Conservation (phyloP, 768 basidiomycete species). For the Mycena pura region DNA sequence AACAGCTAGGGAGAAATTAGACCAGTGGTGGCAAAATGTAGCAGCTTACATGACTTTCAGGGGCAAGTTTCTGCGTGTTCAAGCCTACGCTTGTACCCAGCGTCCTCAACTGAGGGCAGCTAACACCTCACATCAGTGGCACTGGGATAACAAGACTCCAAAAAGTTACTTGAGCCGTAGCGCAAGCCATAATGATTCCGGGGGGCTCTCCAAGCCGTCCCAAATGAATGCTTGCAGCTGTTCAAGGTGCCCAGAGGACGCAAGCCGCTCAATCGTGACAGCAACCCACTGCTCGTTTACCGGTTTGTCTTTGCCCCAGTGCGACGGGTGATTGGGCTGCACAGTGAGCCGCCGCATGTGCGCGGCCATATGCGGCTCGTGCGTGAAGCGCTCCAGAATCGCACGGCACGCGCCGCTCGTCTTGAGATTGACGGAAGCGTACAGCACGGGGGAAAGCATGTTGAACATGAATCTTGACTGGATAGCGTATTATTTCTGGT, state of each 20-base stretch:
- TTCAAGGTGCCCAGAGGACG: constrained; percentile 9
- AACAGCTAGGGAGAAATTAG: constrained; percentile 17
- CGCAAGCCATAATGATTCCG: constrained; percentile 25
- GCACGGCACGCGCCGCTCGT: constrained; percentile 13
- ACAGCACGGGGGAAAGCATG: constrained; percentile 15
- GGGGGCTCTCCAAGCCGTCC: constrained; percentile 28
- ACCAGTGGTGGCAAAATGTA: not conserved
- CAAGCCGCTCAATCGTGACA: constrained; percentile 15
- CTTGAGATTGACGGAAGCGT: constrained; percentile 22
- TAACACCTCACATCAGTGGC: not conserved
- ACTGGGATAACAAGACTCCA: not conserved
- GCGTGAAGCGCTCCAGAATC: constrained; percentile 1
- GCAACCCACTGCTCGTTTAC: constrained; percentile 22
- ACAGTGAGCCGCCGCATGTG: constrained; percentile 13
- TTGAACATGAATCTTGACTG: constrained; percentile 13
- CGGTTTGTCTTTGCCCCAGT: constrained; percentile 17
- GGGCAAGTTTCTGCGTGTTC: constrained; percentile 18
- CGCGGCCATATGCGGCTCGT: constrained; percentile 1
- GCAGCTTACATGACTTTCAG: constrained; percentile 22
- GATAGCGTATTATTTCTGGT: not conserved
- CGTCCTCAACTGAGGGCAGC: constrained; percentile 24
- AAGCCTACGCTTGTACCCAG: constrained; percentile 28
- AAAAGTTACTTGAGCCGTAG: constrained; percentile 21
- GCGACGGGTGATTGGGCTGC: constrained; percentile 16
- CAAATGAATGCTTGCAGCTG: constrained; percentile 24